phyloP scores from a whole-genome alignment of 495 filamentous ascomycete genomes.

The Tetracladium setigerum region DNA sequence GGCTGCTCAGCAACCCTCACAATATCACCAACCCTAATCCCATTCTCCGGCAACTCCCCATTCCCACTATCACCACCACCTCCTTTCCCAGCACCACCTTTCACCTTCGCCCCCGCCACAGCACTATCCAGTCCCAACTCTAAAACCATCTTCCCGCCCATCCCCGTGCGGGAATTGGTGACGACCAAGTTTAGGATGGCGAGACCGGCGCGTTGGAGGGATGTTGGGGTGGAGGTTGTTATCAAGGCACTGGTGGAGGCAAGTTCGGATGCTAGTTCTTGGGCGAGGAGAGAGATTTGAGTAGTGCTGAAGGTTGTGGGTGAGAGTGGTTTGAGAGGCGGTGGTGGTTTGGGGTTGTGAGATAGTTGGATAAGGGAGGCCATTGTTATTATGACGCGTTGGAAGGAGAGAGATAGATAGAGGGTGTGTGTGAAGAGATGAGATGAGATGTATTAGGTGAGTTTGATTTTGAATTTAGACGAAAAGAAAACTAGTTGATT shows the following conservation, averaged over 20 bases:
- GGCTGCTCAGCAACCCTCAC: slow-evolving; percentile 74
- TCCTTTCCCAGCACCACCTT: slow-evolving; percentile 75
- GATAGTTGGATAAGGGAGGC: background rate
- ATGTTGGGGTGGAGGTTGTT: slow-evolving; percentile 58
- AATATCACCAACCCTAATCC: slow-evolving; percentile 80
- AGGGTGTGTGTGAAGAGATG: no score
- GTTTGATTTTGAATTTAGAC: no score
- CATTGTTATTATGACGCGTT: background rate
- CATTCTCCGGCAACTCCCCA: slow-evolving; percentile 65
- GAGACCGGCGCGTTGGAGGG: slow-evolving; percentile 77
- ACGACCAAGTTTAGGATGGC: slow-evolving; percentile 76
- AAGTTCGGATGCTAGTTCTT: slow-evolving; percentile 75
- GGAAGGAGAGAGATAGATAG: background rate
- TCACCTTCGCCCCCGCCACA: slow-evolving; percentile 44
- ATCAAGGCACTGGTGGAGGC: slow-evolving; percentile 64
- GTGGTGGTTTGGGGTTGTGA: slow-evolving; percentile 9
- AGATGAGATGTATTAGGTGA: no score
- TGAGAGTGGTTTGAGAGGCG: background rate
- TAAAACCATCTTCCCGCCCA: slow-evolving; percentile 80
- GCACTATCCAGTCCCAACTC: slow-evolving; percentile 74
- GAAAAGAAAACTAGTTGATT: no score
- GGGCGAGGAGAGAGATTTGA: slow-evolving; percentile 69
- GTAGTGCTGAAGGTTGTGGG: slow-evolving; percentile 59
- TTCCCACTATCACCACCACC: slow-evolving; percentile 51
- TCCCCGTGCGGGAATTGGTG: slow-evolving; percentile 76